Conservation (phyloP, 2,329 filamentous ascomycete species). For the Dactylonectria macrodidyma region DNA sequence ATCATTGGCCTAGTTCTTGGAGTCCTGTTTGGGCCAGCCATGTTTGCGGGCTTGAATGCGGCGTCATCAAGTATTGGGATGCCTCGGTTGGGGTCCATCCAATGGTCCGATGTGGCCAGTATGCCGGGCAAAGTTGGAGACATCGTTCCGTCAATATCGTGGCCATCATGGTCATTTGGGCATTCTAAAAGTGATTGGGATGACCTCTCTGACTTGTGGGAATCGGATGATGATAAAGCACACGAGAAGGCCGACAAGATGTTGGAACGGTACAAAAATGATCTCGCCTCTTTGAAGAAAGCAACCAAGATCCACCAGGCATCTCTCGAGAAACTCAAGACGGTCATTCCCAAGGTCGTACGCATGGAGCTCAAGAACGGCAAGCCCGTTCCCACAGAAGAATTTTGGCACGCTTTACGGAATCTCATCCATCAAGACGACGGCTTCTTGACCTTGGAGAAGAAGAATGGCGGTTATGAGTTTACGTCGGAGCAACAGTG, state of each 20-base stretch:
- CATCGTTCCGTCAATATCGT: slow-evolving; percentile 47
- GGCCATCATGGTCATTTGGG: slow-evolving; percentile 33
- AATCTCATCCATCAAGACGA: slow-evolving; percentile 67
- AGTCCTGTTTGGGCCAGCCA: slow-evolving; percentile 4
- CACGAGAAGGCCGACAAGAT: slow-evolving; percentile 40
- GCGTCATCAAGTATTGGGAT: slow-evolving; percentile 21
- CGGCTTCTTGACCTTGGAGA: slow-evolving; percentile 63
- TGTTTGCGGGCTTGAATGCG: slow-evolving; percentile 7
- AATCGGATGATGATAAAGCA: slow-evolving; percentile 35
- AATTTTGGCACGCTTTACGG: slow-evolving; percentile 77
- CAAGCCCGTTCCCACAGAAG: slow-evolving; percentile 67
- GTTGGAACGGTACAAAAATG: slow-evolving; percentile 48
- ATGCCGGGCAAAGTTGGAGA: slow-evolving; percentile 40
- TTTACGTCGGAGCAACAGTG: slow-evolving; percentile 63
- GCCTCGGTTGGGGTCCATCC: slow-evolving; percentile 7
- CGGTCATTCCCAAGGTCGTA: slow-evolving; percentile 69
- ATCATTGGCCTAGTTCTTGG: slow-evolving; percentile 12
- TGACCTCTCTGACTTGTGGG: slow-evolving; percentile 36
- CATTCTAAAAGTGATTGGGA: slow-evolving; percentile 24
- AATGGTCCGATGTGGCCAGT: slow-evolving; percentile 32
- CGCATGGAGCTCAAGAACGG: slow-evolving; percentile 69
- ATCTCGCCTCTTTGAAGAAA: slow-evolving; percentile 49
- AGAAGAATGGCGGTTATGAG: slow-evolving; percentile 54
- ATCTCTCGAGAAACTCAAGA: slow-evolving; percentile 60
- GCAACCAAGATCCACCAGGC: slow-evolving; percentile 53